These are phyloP conservation scores for Stachybotrys chartarum DNA, from an alignment of 2,329 filamentous ascomycete genomes.

Conservation along the genomic window DNA sequence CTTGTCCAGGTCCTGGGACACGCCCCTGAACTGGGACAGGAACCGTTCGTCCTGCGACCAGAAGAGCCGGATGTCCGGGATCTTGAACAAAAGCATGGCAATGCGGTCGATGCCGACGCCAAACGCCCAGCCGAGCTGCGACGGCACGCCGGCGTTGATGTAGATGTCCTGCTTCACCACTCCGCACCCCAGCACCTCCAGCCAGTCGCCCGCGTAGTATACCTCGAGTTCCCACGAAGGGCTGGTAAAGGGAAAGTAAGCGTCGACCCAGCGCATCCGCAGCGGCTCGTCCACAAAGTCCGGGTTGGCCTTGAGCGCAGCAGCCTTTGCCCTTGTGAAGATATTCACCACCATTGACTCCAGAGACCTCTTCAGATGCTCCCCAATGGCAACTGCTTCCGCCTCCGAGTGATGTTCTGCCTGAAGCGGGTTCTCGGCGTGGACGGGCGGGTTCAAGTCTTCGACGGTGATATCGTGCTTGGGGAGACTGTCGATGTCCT, in stretches of 20 bases:
- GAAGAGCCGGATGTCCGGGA: conserved; percentile 93
- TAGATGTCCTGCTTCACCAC: conserved; percentile 80
- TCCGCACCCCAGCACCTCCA: conserved; percentile 91
- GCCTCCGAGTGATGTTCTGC: conserved; percentile 58
- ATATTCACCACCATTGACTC: conserved; percentile 87
- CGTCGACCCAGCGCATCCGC: conserved; percentile 87
- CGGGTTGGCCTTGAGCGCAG: conserved; percentile 46
- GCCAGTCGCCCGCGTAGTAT: conserved; percentile 89
- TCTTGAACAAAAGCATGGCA: conserved; percentile 94
- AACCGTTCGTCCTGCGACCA: conserved; percentile 87
- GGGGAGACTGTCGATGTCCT: conserved; percentile 65
- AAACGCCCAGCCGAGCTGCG: conserved; percentile 88
- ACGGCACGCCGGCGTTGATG: conserved; percentile 65
- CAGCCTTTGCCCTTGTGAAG: conserved; percentile 69
- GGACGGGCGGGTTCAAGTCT: conserved; percentile 72
- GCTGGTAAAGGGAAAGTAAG: conserved; percentile 95
- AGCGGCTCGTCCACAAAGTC: conserved; percentile 60
- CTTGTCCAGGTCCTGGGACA: conserved; percentile 40
- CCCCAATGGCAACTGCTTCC: conserved; percentile 75
- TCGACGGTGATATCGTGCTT: conserved; percentile 70
- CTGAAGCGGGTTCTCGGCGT: conserved; percentile 81
- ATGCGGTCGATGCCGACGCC: conserved; percentile 90
- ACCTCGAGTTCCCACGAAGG: conserved; percentile 96
- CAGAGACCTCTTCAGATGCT: conserved; percentile 81
- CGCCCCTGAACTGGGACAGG: conserved; percentile 70